Base-by-base conservation (phyloP, 2,329 filamentous ascomycete genomes). In the Colletotrichum liriopes region DNA sequence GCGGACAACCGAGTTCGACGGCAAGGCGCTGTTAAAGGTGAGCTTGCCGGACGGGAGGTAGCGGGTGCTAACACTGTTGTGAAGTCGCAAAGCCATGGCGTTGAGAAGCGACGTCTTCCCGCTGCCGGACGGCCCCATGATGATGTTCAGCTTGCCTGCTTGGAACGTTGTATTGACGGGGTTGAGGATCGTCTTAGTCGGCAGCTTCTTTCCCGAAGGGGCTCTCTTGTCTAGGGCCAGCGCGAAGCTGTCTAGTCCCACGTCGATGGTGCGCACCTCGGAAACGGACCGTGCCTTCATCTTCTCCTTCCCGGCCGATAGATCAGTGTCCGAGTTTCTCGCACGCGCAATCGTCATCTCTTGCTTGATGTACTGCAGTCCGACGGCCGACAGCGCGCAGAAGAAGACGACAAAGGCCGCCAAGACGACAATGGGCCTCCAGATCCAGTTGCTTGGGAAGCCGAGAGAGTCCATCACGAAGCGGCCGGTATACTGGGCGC, bases 41-140 rank as follows among this genome's bases (percentile, higher is more conserved):
- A 95, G 88, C 56, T 85, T 86, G 0, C 93, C 93, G 6, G 84
- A 85, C 3, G 88, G 84, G 5, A 83, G 84, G 76, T 95, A 95
- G 67, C 86, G 86, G 0, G 91, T 93, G 2, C 87, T 85, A 3
- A 90, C 75, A 1, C 89, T 90, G 68, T 89, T 90, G 35, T 90
- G 88, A 5, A 95, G 82, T 20, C 93, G 86, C 3, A 90, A 83
- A 1, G 93, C 92, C 88, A 95, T 93, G 1, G 91, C 87, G 77
- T 94, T 94, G 14, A 95, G 84, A 0, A 94, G 83, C 0, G 92
- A 93, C 0, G 93, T 94, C 79, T 95, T 95, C 1, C 93, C 93
- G 56, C 90, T 92, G 0, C 93, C 93, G 0, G 92, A 94, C 0
- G 93, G 93, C 0, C 93, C 93, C 93, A 95, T 94, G 74, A 95